These are phyloP conservation scores for Pseudogymnoascus sp. DNA, from an alignment of 2,329 filamentous ascomycete species.

Conservation along the genomic window DNA sequence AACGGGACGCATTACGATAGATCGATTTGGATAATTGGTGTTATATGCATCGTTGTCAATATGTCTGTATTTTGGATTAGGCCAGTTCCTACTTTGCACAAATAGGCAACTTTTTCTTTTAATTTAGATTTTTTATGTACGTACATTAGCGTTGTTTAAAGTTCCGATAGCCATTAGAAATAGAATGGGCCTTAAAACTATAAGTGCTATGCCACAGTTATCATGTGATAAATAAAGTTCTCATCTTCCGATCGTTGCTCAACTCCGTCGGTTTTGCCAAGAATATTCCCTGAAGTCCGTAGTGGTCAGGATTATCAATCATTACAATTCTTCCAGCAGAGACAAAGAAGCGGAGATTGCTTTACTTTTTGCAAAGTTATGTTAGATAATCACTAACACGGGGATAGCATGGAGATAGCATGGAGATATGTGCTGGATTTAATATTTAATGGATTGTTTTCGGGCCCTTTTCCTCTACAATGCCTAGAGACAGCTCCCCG, in stretches of 20 bases:
- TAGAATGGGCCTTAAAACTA: background rate
- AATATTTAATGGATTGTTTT: background rate
- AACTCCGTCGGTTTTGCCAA: background rate
- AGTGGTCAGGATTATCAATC: background rate
- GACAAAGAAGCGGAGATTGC: background rate
- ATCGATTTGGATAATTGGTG: conserved; percentile 71
- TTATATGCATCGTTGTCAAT: conserved; percentile 61
- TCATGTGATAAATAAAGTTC: background rate
- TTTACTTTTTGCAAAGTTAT: background rate
- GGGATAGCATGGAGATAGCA: background rate
- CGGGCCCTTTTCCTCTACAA: background rate
- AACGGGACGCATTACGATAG: conserved; percentile 55
- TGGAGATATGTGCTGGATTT: background rate
- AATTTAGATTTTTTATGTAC: background rate
- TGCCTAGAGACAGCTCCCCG: background rate
- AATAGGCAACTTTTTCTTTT: background rate
- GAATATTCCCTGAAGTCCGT: background rate
- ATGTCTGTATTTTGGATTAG: conserved; percentile 53
- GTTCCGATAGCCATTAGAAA: background rate
- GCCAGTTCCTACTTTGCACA: conserved; percentile 38
- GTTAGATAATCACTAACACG: background rate
- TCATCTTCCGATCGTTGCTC: background rate
- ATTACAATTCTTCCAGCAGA: background rate
- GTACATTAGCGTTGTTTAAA: background rate
- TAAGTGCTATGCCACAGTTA: background rate